These are phyloP conservation scores for Xylariaceae sp. DNA, from an alignment of 2,329 filamentous ascomycete species.

Conservation along the genomic window DNA sequence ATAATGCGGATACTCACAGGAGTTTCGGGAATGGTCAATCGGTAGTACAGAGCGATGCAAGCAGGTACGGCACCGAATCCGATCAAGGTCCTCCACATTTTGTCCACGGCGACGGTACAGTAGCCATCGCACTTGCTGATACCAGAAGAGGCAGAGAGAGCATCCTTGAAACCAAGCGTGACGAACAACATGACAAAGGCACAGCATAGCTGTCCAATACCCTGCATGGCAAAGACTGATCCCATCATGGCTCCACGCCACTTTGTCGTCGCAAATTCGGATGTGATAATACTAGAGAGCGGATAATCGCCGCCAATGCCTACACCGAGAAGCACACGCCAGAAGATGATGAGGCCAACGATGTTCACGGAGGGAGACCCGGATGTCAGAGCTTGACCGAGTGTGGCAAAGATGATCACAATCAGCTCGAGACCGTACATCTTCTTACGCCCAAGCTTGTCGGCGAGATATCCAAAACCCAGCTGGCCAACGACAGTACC, in stretches of 20 bases:
- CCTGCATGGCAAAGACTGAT: slow-evolving; percentile 83
- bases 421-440: slow-evolving; percentile 74
- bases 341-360: slow-evolving; percentile 69
- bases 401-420: slow-evolving; percentile 73
- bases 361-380: slow-evolving; percentile 59
- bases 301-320: slow-evolving; percentile 78
- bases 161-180: slow-evolving; percentile 65
- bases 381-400: slow-evolving; percentile 66
- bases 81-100: slow-evolving; percentile 82
- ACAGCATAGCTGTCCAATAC: slow-evolving; percentile 72
- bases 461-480: slow-evolving; percentile 73
- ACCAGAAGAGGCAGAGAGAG: slow-evolving; percentile 48
- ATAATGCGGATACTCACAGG: slow-evolving; percentile 37
- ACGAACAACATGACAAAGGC: slow-evolving; percentile 74
- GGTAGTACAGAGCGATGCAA: slow-evolving; percentile 76
- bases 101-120: slow-evolving; percentile 70
- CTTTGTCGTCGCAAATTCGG: slow-evolving; percentile 81
- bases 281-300: slow-evolving; percentile 77
- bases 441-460: slow-evolving; percentile 69
- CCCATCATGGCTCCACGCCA: slow-evolving; percentile 87
- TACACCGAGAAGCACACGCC: slow-evolving; percentile 72
- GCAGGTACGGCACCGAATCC: slow-evolving; percentile 78
- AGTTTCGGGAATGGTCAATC: slow-evolving; percentile 78
- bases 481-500: slow-evolving; percentile 82
- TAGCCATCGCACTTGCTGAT: slow-evolving; percentile 56